Percentiles rank a stretch among this genome's conserved stretches.
These are phyloP conservation scores for Nemania sp. DNA, from an alignment of 2,329 filamentous ascomycete genomes.

Conservation along the genomic window DNA sequence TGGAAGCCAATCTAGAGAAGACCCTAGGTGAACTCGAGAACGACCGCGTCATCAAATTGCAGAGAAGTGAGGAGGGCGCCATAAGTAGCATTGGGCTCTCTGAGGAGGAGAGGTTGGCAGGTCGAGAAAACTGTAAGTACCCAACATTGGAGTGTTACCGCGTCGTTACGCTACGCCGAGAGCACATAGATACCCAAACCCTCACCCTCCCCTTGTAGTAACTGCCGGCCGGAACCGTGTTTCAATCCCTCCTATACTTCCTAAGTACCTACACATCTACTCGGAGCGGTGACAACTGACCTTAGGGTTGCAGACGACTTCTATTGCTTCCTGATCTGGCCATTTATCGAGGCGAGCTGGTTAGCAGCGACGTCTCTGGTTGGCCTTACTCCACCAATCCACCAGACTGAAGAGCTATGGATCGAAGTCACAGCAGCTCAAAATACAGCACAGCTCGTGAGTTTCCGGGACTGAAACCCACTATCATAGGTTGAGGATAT, in stretches of 20 bases:
- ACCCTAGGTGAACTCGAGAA: conserved; percentile 77
- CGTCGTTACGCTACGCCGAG: neutral
- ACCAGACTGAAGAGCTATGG: conserved; percentile 69
- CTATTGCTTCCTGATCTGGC: conserved; percentile 98
- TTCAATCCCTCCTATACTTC: neutral
- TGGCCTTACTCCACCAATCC: conserved; percentile 76
- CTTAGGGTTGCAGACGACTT: conserved; percentile 66
- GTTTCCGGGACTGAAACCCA: conserved; percentile 35
- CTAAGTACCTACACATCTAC: neutral
- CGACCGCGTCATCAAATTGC: conserved; percentile 75
- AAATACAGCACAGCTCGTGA: conserved; percentile 77
- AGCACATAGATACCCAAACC: no score
- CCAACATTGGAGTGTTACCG: neutral
- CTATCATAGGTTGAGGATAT: neutral
- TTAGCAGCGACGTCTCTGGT: conserved; percentile 86
- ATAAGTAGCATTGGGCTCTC: conserved; percentile 75
- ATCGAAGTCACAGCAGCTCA: conserved; percentile 78
- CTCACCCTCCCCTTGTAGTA: neutral
- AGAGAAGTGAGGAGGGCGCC: conserved; percentile 57
- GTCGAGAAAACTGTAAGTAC: conserved; percentile 75
- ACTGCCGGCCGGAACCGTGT: neutral
- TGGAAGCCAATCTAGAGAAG: conserved; percentile 78
- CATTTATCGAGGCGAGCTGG: conserved; percentile 95
- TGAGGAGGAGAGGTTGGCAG: conserved; percentile 73
- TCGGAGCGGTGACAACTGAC: neutral